phyloP scores from a whole-genome alignment of 2,329 filamentous ascomycete genomes.

The Hymenoscyphus albidus region DNA sequence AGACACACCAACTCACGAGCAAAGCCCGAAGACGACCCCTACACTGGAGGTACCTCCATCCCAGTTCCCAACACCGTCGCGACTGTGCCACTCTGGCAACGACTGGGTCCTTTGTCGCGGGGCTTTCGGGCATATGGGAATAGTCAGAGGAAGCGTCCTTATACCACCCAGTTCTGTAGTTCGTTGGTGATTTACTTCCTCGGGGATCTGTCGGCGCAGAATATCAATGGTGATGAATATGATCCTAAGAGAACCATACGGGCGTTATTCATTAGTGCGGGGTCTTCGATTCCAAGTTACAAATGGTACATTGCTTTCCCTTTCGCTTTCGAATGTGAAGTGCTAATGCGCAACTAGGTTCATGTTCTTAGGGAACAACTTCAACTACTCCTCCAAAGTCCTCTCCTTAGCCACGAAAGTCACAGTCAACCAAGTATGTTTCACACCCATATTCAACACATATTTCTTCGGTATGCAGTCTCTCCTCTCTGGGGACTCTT shows the following conservation, averaged over 20 bases:
- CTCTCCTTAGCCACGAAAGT: constrained; percentile 75
- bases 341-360: constrained; percentile 50
- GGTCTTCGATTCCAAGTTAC: constrained; percentile 73
- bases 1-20: constrained; percentile 14
- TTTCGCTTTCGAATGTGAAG: not conserved
- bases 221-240: constrained; percentile 59
- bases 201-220: constrained; percentile 75
- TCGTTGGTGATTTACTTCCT: constrained; percentile 74
- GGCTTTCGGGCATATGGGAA: constrained; percentile 60
- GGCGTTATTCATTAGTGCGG: constrained; percentile 69
- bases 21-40: constrained; percentile 22
- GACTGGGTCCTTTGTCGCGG: constrained; percentile 54
- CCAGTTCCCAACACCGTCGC: constrained; percentile 43
- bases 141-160: constrained; percentile 68
- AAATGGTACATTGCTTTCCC: constrained; percentile 57
- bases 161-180: constrained; percentile 73
- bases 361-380: constrained; percentile 72
- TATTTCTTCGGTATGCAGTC: constrained; percentile 83
- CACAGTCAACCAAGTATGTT: constrained; percentile 71
- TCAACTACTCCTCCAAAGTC: constrained; percentile 75
- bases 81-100: constrained; percentile 46
- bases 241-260: constrained; percentile 66
- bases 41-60: constrained; percentile 35
- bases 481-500: constrained; percentile 63
- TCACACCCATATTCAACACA: constrained; percentile 78